Evolutionary conservation across 371 early-diverging fungal species (phyloP).

Genomic region (Syncephalastrum monosporum): DNA sequence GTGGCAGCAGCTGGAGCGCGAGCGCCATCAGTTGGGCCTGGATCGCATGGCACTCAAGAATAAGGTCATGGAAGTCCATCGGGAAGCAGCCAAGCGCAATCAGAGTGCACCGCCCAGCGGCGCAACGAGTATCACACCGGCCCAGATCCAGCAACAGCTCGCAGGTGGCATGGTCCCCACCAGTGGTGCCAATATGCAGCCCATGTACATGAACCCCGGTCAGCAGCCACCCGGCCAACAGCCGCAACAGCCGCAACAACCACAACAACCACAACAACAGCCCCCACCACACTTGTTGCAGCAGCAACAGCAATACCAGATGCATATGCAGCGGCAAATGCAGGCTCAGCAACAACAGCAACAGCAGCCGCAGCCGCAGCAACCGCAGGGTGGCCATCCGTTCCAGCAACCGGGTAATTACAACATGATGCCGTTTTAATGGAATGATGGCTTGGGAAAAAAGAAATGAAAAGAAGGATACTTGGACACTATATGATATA

Average conservation of each 20-base stretch:
- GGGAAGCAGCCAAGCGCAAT: slow-evolving; percentile 37
- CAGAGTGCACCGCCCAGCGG: slow-evolving; percentile 18
- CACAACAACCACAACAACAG: slow-evolving; percentile 14
- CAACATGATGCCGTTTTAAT: slow-evolving; percentile 25
- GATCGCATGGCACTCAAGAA: slow-evolving; percentile 68
- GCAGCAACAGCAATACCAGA: slow-evolving; percentile 23
- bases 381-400: slow-evolving; percentile 1
- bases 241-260: slow-evolving; percentile 1
- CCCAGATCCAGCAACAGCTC: slow-evolving; percentile 42
- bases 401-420: slow-evolving; percentile 19
- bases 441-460: neutral
- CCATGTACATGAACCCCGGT: slow-evolving; percentile 16
- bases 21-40: slow-evolving; percentile 71
- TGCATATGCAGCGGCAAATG: slow-evolving; percentile 20
- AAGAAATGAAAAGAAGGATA: slow-evolving; percentile 1
- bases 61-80: slow-evolving; percentile 44
- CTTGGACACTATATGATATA: neutral
- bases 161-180: slow-evolving; percentile 16
- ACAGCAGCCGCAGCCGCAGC: neutral
- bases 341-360: slow-evolving; percentile 18
- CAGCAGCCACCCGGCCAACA: slow-evolving; percentile 6
- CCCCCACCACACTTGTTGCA: slow-evolving; percentile 5
- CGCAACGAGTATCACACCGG: slow-evolving; percentile 40
- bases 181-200: slow-evolving; percentile 5
- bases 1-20: slow-evolving; percentile 79